Percentiles rank a stretch among this genome's conserved stretches.
phyloP scores from a whole-genome alignment of 345 rosid species.

The Toxicodendron radicans region DNA sequence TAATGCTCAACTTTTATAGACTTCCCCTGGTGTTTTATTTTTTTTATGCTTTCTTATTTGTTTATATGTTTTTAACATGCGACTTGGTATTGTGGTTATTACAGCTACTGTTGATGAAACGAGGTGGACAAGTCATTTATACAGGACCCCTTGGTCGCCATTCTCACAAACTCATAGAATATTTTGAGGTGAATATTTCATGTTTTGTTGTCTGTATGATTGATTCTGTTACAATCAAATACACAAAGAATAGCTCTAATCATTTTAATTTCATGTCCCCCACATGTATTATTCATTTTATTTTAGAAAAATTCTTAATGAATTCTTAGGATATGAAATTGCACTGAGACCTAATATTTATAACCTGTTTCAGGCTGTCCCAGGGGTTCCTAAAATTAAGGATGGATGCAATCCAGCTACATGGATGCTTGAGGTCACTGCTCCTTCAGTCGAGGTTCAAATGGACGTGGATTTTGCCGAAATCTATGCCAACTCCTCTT shows the following conservation, averaged over 20 bases:
- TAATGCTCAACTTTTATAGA: background rate
- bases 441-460: conserved; percentile 37
- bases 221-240: background rate
- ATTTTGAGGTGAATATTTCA: conserved; percentile 41
- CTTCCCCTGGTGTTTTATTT: background rate
- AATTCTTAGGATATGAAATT: background rate
- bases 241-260: background rate
- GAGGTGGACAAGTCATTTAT: conserved; percentile 57
- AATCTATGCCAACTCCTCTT: conserved; percentile 21
- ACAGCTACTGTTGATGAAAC: conserved; percentile 50
- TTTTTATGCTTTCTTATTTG: background rate
- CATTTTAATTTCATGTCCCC: too few species aligned
- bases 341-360: background rate
- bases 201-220: background rate
- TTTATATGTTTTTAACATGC: background rate
- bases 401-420: conserved; percentile 56
- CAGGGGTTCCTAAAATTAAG: conserved; percentile 46
- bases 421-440: conserved; percentile 61
- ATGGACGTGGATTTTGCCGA: conserved; percentile 50
- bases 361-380: conserved; percentile 35
- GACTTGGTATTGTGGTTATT: background rate
- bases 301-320: too few species aligned
- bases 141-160: conserved; percentile 47
- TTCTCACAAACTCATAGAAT: conserved; percentile 50
- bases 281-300: too few species aligned